A percentile compares a stretch with the other conserved stretches of the same genome.
Conservation (phyloP, 108 stramenopile species). For the Pseudonitzschia delicatissima region DNA sequence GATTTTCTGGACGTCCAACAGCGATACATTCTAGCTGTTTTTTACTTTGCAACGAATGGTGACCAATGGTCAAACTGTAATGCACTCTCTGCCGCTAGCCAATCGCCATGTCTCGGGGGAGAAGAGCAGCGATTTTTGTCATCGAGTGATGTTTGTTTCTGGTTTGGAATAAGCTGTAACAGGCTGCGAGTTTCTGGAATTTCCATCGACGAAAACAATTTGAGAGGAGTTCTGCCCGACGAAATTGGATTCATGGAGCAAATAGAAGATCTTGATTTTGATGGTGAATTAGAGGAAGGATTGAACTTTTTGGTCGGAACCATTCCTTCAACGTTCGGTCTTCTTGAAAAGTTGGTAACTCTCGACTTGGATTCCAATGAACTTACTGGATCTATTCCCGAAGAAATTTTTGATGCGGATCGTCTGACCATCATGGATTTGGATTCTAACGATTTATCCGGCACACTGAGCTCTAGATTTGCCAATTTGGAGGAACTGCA, state of each 20-base stretch:
- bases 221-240: constrained; percentile 19
- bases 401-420: constrained; percentile 30
- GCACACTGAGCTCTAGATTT: constrained; percentile 54
- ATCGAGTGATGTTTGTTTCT: constrained; percentile 43
- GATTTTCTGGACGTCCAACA: constrained; percentile 35
- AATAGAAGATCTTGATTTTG: constrained; percentile 32
- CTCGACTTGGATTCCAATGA: constrained; percentile 40
- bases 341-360: constrained; percentile 10
- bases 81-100: neutral
- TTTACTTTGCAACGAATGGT: constrained; percentile 52
- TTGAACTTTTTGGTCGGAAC: constrained; percentile 20
- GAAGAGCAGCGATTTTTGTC: constrained; percentile 29
- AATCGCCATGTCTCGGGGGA: constrained; percentile 9
- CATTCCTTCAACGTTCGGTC: constrained; percentile 34
- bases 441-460: constrained; percentile 57
- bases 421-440: constrained; percentile 50
- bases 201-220: constrained; percentile 41
- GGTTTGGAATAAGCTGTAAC: constrained; percentile 44
- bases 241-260: constrained; percentile 19
- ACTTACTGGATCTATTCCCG: constrained; percentile 36
- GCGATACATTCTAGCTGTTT: constrained; percentile 44
- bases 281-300: constrained; percentile 22
- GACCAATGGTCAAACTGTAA: constrained; percentile 41
- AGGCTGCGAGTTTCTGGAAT: constrained; percentile 28
- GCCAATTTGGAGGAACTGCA: constrained; percentile 26